Percentiles rank a stretch among this genome's conserved stretches.
Conservation (phyloP, 106 monocot genomes). For the Iris macrosiphon region DNA sequence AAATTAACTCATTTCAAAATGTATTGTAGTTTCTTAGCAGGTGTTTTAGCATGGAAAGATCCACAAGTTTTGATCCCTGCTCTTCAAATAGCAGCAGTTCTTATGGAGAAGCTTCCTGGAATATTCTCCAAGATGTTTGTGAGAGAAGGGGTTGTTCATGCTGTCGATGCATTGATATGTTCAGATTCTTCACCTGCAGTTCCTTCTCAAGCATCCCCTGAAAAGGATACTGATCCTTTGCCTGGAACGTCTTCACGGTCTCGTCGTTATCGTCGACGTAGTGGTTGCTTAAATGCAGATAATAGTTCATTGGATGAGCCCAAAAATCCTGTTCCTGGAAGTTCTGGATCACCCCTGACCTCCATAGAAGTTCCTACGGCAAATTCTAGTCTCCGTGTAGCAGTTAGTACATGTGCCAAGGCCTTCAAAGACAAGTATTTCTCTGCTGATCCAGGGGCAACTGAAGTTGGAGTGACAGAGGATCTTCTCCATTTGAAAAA, state of each 20-base stretch:
- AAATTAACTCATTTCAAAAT: neutral
- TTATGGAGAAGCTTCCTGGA: conserved; percentile 88
- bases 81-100: conserved; percentile 77
- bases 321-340: conserved; percentile 35
- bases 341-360: conserved; percentile 19
- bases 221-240: conserved; percentile 44
- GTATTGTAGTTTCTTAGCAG: conserved; percentile 74
- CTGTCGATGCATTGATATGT: conserved; percentile 64
- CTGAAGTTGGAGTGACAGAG: conserved; percentile 63
- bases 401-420: conserved; percentile 69
- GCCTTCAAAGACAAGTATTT: conserved; percentile 79
- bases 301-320: conserved; percentile 37
- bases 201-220: conserved; percentile 27
- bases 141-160: conserved; percentile 96
- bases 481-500: conserved; percentile 68
- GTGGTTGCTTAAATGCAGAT: conserved; percentile 24
- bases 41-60: conserved; percentile 94
- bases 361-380: conserved; percentile 26
- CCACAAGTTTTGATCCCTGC: conserved; percentile 83
- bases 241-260: conserved; percentile 48
- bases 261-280: conserved; percentile 54
- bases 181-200: conserved; percentile 32
- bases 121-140: conserved; percentile 79
- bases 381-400: conserved; percentile 49
- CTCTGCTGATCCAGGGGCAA: conserved; percentile 40